These are phyloP conservation scores for Neopestalotiopsis sp. DNA, from an alignment of 2,329 filamentous ascomycete genomes.

Conservation along the genomic window DNA sequence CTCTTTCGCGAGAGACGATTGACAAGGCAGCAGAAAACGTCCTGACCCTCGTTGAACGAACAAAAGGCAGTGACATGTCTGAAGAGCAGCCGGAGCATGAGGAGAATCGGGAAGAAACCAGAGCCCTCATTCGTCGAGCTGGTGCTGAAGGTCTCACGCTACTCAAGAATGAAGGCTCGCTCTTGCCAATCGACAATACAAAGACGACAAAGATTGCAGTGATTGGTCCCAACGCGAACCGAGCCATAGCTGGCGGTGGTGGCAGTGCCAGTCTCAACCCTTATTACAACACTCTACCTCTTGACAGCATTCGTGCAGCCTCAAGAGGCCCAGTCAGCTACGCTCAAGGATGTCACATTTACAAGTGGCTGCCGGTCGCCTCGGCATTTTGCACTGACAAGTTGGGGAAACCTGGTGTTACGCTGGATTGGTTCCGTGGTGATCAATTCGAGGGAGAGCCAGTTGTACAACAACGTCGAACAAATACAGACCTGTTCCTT, in stretches of 20 bases:
- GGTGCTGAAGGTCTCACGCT: conserved; percentile 68
- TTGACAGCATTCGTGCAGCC: conserved; percentile 64
- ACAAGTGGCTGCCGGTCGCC: conserved; percentile 70
- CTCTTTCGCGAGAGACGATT: conserved; percentile 54
- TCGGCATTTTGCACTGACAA: conserved; percentile 63
- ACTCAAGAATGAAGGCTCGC: conserved; percentile 64
- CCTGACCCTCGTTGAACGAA: conserved; percentile 64
- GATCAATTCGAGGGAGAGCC: conserved; percentile 67
- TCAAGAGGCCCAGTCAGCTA: conserved; percentile 63
- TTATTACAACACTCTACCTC: conserved; percentile 70
- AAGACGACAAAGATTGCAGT: conserved; percentile 65
- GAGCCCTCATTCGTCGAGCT: conserved; percentile 63
- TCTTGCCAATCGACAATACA: conserved; percentile 62
- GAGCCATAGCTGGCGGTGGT: conserved; percentile 70
- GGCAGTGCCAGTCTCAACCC: conserved; percentile 73
- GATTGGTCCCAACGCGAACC: conserved; percentile 71
- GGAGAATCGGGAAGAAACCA: conserved; percentile 62
- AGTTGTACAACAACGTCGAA: conserved; percentile 61
- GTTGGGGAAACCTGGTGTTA: conserved; percentile 64
- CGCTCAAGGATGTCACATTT: conserved; percentile 66
- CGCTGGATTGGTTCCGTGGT: conserved; percentile 68
- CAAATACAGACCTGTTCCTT: conserved; percentile 71
- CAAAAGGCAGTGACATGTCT: conserved; percentile 64
- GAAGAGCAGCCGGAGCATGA: conserved; percentile 62
- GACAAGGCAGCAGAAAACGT: conserved; percentile 66